These are phyloP conservation scores for Capsicum baccatum DNA, from an alignment of 257 asterid species.

Conservation along the genomic window DNA sequence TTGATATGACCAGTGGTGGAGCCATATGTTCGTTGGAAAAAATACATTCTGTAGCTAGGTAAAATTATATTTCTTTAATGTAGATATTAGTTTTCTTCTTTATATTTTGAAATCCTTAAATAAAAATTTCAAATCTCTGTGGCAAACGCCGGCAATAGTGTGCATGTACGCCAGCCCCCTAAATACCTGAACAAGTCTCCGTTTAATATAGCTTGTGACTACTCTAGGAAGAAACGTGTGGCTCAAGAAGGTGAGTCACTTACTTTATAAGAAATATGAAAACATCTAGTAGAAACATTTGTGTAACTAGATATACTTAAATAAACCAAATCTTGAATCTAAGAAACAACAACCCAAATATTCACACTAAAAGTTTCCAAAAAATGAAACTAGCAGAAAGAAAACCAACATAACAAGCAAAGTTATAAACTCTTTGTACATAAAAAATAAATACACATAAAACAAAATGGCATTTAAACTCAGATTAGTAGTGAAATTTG, in stretches of 20 bases:
- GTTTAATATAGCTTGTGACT: conserved; percentile 8
- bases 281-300: background rate
- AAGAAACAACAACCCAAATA: too few relatives aligned
- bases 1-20: too few relatives aligned
- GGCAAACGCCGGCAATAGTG: conserved; percentile 87
- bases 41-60: too few relatives aligned
- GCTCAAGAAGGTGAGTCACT: conserved; percentile 26
- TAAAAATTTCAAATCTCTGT: conserved; percentile 75
- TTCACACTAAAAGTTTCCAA: background rate
- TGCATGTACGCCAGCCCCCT: conserved; percentile 97
- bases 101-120: background rate
- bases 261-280: conserved; percentile 35
- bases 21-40: too few relatives aligned
- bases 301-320: background rate
- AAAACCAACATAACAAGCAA: background rate
- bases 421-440: background rate
- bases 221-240: background rate
- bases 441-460: background rate
- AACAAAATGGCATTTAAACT: background rate
- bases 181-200: conserved; percentile 62
- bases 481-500: background rate
- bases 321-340: background rate
- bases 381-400: background rate
- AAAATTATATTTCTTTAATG: too few relatives aligned
- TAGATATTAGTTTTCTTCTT: too few relatives aligned